Base-by-base conservation (phyloP, 2,329 filamentous ascomycete species). In the Penicillium rolfsii region DNA sequence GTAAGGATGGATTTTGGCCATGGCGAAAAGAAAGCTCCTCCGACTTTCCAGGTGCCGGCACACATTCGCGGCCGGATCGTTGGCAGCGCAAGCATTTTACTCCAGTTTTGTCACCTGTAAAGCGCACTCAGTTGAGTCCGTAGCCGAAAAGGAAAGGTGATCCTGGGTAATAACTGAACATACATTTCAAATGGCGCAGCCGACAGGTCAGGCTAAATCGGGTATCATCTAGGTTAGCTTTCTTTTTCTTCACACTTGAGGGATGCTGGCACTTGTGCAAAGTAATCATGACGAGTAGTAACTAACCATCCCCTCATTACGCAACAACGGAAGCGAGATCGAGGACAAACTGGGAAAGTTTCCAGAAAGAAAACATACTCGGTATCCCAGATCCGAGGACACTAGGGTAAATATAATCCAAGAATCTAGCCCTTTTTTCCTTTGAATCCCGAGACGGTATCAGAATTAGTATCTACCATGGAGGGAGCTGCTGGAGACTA, bases 221-320 rank as follows among this genome's bases (percentile, higher is more conserved):
- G 3, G 1, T 28, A 9, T 9, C 24, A 40, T 33, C 8, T 14
- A 8, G 3, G 36, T 69, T 63, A 69, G 67, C 48, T 50, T 33
- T 28, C 50, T 36, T 30, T 36, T 30, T 35, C 33, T 14, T 36
- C 35, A 14, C 35, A 36, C 14, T 36, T 36, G 35, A 36, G 35
- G 12, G 14, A 22, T 22, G 19, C 19, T 22, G 19, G 19, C 19
- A 22, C 19, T 14, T 6, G 9, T 28, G 24, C 35, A 14, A 14
- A 45, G 53, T 48, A 19, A 45, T 46, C 19, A 53, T 24, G 40
- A 43, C 12, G 40, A 46, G 36, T 38, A 46, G 36, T 38, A 4
- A 74, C 73, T 73, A 38, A 76, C 73, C 73, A 76, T 72, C 73
- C 73, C 72, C 73, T 76, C 73, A 75, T 76, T 65, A 76, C 73